Conservation (phyloP, 163 green algal genomes). For the Trebouxiophyceae sp. region DNA sequence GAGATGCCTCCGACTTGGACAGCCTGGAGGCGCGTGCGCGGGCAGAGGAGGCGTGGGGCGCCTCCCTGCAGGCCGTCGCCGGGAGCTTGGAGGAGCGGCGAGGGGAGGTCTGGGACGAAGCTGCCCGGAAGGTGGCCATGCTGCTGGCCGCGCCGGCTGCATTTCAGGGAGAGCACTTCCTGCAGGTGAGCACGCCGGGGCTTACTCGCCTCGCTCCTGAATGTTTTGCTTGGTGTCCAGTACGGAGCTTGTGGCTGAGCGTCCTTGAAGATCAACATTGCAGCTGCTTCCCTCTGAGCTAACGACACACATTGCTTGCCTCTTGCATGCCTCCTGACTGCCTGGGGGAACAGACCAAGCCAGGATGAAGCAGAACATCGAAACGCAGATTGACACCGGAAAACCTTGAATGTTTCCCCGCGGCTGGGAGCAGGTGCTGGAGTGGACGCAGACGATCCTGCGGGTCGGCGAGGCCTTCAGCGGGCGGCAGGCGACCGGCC, state of each 20-base stretch:
- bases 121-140: constrained; percentile 23
- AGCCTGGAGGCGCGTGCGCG: constrained; percentile 9
- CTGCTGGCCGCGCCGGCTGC: constrained; percentile 36
- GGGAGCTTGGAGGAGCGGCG: constrained; percentile 20
- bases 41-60: neutral
- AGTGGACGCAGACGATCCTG: constrained; percentile 54
- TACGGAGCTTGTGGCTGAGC: too few species aligned
- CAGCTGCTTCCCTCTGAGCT: too few species aligned
- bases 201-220: too few species aligned
- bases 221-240: too few species aligned
- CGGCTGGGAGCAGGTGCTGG: constrained; percentile 44
- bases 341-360: too few species aligned
- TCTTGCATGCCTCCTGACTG: too few species aligned
- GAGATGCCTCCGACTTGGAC: neutral
- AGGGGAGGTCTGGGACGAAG: constrained; percentile 43
- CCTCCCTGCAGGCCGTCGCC: constrained; percentile 15
- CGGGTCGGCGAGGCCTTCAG: constrained; percentile 61
- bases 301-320: too few species aligned
- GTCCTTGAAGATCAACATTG: too few species aligned
- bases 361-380: too few species aligned
- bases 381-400: neutral
- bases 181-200: too few species aligned
- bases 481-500: constrained; percentile 23
- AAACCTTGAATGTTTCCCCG: too few species aligned
- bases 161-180: constrained; percentile 55